These are phyloP conservation scores for Cryphonectria japonica DNA, from an alignment of 2,329 filamentous ascomycete genomes.

Conservation along the genomic window DNA sequence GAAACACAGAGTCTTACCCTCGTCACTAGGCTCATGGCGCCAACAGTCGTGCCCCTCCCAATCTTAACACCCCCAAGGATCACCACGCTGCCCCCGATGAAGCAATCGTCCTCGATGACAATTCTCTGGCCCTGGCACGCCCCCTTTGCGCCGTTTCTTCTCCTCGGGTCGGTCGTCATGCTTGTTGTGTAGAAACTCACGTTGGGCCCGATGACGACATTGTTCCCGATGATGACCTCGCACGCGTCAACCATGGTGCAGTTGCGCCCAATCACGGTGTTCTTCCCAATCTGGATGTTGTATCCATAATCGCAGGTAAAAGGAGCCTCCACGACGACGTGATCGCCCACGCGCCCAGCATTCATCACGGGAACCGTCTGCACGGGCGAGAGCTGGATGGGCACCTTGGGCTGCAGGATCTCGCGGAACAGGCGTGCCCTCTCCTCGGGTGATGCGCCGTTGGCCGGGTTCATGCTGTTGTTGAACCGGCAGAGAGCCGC, in stretches of 20 bases:
- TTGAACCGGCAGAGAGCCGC: slow-evolving; percentile 86
- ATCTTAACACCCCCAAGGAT: slow-evolving; percentile 81
- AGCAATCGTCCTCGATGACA: slow-evolving; percentile 82
- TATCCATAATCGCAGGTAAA: slow-evolving; percentile 93
- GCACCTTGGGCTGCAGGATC: slow-evolving; percentile 67
- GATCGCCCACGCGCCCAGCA: slow-evolving; percentile 69
- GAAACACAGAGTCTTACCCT: slow-evolving; percentile 54
- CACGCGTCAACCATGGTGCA: slow-evolving; percentile 89
- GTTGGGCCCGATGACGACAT: slow-evolving; percentile 77
- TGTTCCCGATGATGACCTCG: slow-evolving; percentile 78
- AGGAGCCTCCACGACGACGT: slow-evolving; percentile 80
- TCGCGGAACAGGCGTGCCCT: slow-evolving; percentile 71
- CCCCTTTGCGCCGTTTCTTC: slow-evolving; percentile 73
- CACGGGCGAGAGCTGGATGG: slow-evolving; percentile 59
- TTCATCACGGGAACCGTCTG: slow-evolving; percentile 56
- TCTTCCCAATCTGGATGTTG: slow-evolving; percentile 85
- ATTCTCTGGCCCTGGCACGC: slow-evolving; percentile 72
- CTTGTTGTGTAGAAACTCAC: slow-evolving; percentile 84
- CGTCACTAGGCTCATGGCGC: slow-evolving; percentile 83
- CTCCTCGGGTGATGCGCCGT: slow-evolving; percentile 71
- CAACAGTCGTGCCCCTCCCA: slow-evolving; percentile 77
- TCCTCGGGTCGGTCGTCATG: slow-evolving; percentile 72
- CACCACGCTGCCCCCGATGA: slow-evolving; percentile 76
- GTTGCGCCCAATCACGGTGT: slow-evolving; percentile 80
- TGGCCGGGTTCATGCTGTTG: slow-evolving; percentile 75